phyloP scores from a whole-genome alignment of 192 early-diverging fungal species.

The Backusella australiensis region DNA sequence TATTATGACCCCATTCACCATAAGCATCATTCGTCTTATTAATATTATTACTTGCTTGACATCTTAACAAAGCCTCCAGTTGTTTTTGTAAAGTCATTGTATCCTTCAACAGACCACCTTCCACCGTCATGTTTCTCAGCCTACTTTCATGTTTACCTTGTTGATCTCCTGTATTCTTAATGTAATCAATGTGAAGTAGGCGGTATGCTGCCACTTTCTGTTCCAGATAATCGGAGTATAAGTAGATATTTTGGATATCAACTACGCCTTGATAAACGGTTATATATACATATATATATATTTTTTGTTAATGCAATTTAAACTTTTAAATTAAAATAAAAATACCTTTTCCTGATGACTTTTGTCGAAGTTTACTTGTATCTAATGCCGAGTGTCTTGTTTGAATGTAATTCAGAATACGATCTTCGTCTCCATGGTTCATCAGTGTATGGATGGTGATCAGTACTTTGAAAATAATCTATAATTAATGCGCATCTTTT shows the following conservation, averaged over 20 bases:
- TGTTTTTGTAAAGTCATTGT: slow-evolving; percentile 67
- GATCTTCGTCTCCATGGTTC: slow-evolving; percentile 62
- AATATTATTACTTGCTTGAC: slow-evolving; percentile 54
- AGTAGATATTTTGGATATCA: slow-evolving; percentile 63
- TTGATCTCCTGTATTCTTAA: slow-evolving; percentile 48
- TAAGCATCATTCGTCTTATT: not conserved
- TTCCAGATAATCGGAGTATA: slow-evolving; percentile 72
- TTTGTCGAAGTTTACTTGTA: slow-evolving; percentile 52
- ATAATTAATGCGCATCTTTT: not conserved
- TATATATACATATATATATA: not conserved
- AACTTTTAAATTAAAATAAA: slow-evolving; percentile 14
- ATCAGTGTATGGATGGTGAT: slow-evolving; percentile 73
- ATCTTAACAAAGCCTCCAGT: slow-evolving; percentile 66
- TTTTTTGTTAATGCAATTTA: slow-evolving; percentile 46
- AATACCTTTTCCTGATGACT: slow-evolving; percentile 22
- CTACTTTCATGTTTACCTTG: slow-evolving; percentile 37
- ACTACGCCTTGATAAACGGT: slow-evolving; percentile 24
- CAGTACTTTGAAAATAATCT: slow-evolving; percentile 77
- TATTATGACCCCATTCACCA: not conserved
- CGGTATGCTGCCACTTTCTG: slow-evolving; percentile 68
- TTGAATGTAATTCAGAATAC: slow-evolving; percentile 55
- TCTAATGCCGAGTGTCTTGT: slow-evolving; percentile 48
- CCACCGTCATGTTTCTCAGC: slow-evolving; percentile 54
- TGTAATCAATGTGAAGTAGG: slow-evolving; percentile 64
- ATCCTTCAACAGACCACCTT: slow-evolving; percentile 62